phyloP scores from a whole-genome alignment of 177 flowering plant species.

The Vitis hybrid region DNA sequence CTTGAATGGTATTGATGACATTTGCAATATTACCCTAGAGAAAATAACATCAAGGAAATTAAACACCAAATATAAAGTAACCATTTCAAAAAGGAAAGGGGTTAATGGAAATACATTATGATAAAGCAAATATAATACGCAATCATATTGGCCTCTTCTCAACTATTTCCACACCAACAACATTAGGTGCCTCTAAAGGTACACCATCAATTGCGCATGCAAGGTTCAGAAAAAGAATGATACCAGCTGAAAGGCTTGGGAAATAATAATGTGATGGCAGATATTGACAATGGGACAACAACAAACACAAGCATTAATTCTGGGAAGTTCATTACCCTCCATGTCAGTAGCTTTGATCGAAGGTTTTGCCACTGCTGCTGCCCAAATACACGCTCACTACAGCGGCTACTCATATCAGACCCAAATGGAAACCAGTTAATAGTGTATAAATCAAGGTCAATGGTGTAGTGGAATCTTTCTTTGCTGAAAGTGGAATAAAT shows the following conservation, averaged over 20 bases:
- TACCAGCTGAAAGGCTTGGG: neutral
- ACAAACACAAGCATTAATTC: neutral
- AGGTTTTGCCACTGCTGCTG: constrained; percentile 72
- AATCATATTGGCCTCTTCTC: neutral
- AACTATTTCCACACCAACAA: neutral
- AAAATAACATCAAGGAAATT: neutral
- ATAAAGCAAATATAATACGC: neutral
- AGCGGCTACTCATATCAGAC: constrained; percentile 50
- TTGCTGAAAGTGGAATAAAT: neutral
- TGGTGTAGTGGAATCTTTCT: neutral
- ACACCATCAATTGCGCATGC: neutral
- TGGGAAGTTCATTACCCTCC: constrained; percentile 62
- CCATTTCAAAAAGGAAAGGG: no score
- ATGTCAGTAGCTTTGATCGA: constrained; percentile 62
- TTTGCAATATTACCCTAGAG: constrained; percentile 69
- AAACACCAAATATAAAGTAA: no score
- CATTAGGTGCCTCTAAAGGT: neutral
- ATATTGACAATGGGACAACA: neutral
- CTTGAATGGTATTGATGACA: constrained; percentile 68
- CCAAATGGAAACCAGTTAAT: constrained; percentile 4
- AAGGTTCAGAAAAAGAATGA: neutral
- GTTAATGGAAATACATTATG: neutral
- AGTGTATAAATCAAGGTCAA: neutral
- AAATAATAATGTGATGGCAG: neutral
- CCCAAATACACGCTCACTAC: constrained; percentile 83